phyloP scores from a whole-genome alignment of 352 stramenopile species.

The Pythium vanterpoolii region DNA sequence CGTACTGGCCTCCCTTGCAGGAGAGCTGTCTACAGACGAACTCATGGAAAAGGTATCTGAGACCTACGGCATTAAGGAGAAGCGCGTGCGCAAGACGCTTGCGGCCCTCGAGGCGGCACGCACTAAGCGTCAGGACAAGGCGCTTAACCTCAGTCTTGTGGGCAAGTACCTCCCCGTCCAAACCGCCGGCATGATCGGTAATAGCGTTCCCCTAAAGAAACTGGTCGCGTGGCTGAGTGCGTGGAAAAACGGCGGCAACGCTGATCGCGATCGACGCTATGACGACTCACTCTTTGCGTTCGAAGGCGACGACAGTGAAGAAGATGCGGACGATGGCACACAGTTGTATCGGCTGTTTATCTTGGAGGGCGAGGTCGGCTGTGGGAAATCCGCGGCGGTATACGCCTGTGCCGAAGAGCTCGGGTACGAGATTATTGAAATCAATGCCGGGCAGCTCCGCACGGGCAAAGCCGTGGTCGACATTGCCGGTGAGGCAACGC shows the following conservation, averaged over 20 bases:
- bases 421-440: slow-evolving; percentile 83
- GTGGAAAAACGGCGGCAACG: slow-evolving; percentile 56
- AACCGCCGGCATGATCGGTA: slow-evolving; percentile 62
- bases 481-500: slow-evolving; percentile 78
- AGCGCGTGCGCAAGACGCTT: slow-evolving; percentile 52
- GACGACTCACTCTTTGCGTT: slow-evolving; percentile 65
- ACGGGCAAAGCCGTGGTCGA: slow-evolving; percentile 68
- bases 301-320: slow-evolving; percentile 52
- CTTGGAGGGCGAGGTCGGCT: slow-evolving; percentile 62
- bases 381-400: slow-evolving; percentile 75
- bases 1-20: slow-evolving; percentile 3
- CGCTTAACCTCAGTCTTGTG: slow-evolving; percentile 58
- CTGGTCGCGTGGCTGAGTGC: slow-evolving; percentile 68
- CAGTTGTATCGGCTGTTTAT: slow-evolving; percentile 71
- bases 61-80: slow-evolving; percentile 44
- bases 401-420: slow-evolving; percentile 79
- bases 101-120: slow-evolving; percentile 39
- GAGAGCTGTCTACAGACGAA: slow-evolving; percentile 25
- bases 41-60: slow-evolving; percentile 58
- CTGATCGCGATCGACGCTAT: slow-evolving; percentile 44
- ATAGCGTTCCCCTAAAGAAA: slow-evolving; percentile 54
- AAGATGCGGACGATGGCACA: slow-evolving; percentile 41
- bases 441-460: slow-evolving; percentile 76
- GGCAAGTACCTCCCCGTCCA: slow-evolving; percentile 62
- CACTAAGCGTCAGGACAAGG: slow-evolving; percentile 41